Percentiles rank a stretch among this genome's conserved stretches.
These are phyloP conservation scores for Chenopodium suecicum DNA, from an alignment of 148 eudicot genomes.

Conservation along the genomic window DNA sequence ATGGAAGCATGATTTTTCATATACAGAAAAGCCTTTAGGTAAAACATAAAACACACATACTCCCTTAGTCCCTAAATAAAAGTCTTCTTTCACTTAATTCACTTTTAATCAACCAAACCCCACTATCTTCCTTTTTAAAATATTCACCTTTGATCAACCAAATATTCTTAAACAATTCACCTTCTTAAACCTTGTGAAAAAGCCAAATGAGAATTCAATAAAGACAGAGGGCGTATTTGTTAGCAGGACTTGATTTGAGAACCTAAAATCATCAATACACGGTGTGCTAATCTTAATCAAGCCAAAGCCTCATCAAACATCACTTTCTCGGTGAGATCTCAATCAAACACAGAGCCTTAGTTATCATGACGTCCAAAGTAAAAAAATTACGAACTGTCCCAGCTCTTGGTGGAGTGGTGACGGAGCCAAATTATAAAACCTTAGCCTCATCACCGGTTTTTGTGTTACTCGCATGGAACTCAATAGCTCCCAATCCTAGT, in stretches of 20 bases:
- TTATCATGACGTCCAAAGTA: background rate
- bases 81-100: too few species aligned
- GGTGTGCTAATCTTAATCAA: background rate
- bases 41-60: too few species aligned
- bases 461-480: background rate
- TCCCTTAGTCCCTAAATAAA: too few species aligned
- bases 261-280: background rate
- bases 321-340: background rate
- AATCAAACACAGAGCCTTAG: background rate
- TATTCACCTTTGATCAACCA: too few species aligned
- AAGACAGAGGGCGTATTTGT: background rate
- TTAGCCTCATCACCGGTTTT: background rate
- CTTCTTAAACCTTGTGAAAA: too few species aligned
- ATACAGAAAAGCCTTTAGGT: background rate
- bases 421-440: background rate
- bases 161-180: too few species aligned
- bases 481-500: background rate
- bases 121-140: too few species aligned
- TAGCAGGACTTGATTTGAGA: background rate
- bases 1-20: background rate
- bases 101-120: too few species aligned
- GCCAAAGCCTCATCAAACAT: background rate
- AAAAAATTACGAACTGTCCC: background rate
- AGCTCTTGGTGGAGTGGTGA: background rate
- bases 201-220: too few species aligned